A percentile compares a stretch with the other conserved stretches of the same genome.
Evolutionary conservation across 257 asterid genomes (phyloP).

Genomic region (Fraxinus excelsior): DNA sequence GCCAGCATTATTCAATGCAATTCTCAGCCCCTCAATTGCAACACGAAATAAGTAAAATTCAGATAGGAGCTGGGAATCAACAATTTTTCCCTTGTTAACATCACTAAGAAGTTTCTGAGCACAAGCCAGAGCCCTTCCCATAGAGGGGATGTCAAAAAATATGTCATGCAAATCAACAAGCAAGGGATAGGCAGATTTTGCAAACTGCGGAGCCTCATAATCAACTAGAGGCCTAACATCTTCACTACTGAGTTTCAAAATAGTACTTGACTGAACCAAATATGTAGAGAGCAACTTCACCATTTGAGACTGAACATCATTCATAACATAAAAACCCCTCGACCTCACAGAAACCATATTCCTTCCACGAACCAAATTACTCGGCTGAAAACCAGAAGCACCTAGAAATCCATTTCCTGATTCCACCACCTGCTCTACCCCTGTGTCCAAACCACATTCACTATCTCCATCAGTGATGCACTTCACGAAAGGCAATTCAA

Average conservation of each 20-base stretch:
- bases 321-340: conserved; percentile 36
- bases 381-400: conserved; percentile 41
- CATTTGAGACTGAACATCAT: conserved; percentile 58
- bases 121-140: conserved; percentile 69
- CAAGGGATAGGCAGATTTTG: conserved; percentile 67
- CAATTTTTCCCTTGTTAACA: conserved; percentile 63
- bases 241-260: conserved; percentile 29
- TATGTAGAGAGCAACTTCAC: conserved; percentile 52
- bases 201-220: conserved; percentile 79
- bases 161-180: conserved; percentile 71
- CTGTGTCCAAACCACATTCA: conserved; percentile 23
- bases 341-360: conserved; percentile 28
- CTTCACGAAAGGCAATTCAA: conserved; percentile 71
- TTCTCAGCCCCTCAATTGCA: conserved; percentile 87
- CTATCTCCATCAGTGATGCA: conserved; percentile 25
- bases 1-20: conserved; percentile 74
- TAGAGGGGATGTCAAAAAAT: conserved; percentile 67
- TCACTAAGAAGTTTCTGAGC: conserved; percentile 79
- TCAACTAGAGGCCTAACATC: conserved; percentile 41
- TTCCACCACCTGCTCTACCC: conserved; percentile 27
- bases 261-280: conserved; percentile 38
- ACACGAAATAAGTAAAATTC: conserved; percentile 75
- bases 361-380: conserved; percentile 43
- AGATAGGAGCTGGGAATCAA: conserved; percentile 57
- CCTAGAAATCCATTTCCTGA: conserved; percentile 33